Evolutionary conservation across 2,329 filamentous ascomycete species (phyloP).

Genomic region (Atkinsonella hypoxylon): DNA sequence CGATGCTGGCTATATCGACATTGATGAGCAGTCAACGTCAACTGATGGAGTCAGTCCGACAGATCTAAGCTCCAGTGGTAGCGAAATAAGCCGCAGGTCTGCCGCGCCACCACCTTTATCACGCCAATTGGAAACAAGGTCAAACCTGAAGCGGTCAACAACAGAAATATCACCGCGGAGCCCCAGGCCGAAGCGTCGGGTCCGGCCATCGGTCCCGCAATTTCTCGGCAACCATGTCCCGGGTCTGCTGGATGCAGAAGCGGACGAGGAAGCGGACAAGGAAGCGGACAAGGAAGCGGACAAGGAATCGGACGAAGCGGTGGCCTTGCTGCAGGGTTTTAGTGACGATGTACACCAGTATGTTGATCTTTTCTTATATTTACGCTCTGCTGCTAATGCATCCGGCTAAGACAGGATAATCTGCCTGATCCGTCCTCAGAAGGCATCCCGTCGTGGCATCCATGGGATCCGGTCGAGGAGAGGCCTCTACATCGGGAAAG

Average conservation of each 20-base stretch:
- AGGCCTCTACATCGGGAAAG: too few relatives aligned
- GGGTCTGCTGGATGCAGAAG: background rate
- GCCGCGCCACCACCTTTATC: conserved; percentile 1
- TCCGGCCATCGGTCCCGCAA: background rate
- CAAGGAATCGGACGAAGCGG: background rate
- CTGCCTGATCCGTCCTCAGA: too few relatives aligned
- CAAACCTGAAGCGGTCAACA: background rate
- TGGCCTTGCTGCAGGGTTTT: conserved; percentile 1
- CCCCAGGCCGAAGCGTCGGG: conserved; percentile 2
- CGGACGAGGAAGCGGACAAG: background rate
- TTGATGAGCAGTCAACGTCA: background rate
- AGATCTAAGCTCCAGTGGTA: background rate
- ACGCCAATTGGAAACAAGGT: background rate
- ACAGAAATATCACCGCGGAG: background rate
- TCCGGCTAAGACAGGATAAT: too few relatives aligned
- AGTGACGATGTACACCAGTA: background rate
- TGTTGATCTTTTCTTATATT: too few relatives aligned
- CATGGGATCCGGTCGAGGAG: too few relatives aligned
- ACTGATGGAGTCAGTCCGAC: background rate
- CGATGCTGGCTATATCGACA: background rate
- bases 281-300: background rate
- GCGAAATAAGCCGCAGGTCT: conserved; percentile 1
- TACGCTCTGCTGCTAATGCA: too few relatives aligned
- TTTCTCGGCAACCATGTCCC: background rate
- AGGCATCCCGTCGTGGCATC: too few relatives aligned